Evolutionary conservation across 768 basidiomycete species (phyloP).

Genomic region (Hypsizygus marmoreus): DNA sequence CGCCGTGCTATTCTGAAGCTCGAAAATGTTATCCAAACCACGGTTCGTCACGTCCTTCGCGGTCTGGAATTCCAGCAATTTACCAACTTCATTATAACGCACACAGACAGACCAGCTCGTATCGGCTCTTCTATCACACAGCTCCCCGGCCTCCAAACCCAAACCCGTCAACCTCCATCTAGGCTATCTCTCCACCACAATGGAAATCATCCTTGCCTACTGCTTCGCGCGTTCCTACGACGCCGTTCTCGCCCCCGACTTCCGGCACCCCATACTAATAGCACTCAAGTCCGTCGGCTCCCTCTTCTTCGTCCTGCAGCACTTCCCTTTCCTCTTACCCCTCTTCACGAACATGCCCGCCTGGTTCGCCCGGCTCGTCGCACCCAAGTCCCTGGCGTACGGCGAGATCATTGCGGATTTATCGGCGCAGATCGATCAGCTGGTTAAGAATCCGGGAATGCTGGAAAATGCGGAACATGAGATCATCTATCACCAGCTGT

Average conservation of each 20-base stretch:
- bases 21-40: constrained; percentile 28
- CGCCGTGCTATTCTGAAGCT: constrained; percentile 32
- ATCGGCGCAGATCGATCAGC: constrained; percentile 24
- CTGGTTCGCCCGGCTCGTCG: constrained; percentile 15
- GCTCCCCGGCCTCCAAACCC: constrained; percentile 1
- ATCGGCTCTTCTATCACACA: constrained; percentile 1
- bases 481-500: constrained; percentile 36
- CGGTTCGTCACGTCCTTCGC: constrained; percentile 16
- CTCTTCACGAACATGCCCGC: constrained; percentile 17
- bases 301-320: constrained; percentile 12
- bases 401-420: constrained; percentile 16
- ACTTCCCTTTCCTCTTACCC: constrained; percentile 23
- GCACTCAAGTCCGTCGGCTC: constrained; percentile 16
- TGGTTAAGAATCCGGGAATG: constrained; percentile 24
- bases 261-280: constrained; percentile 26
- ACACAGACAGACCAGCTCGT: constrained; percentile 28
- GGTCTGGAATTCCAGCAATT: too few relatives aligned
- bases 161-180: constrained; percentile 22
- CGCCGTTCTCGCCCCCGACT: constrained; percentile 23
- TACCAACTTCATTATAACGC: too few relatives aligned
- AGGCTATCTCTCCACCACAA: constrained; percentile 26
- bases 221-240: constrained; percentile 30
- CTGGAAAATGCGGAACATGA: constrained; percentile 32
- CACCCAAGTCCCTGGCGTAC: constrained; percentile 17
- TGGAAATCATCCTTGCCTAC: constrained; percentile 34